phyloP scores from a whole-genome alignment of 108 stramenopile genomes.

The Pelagomonas calceolata region DNA sequence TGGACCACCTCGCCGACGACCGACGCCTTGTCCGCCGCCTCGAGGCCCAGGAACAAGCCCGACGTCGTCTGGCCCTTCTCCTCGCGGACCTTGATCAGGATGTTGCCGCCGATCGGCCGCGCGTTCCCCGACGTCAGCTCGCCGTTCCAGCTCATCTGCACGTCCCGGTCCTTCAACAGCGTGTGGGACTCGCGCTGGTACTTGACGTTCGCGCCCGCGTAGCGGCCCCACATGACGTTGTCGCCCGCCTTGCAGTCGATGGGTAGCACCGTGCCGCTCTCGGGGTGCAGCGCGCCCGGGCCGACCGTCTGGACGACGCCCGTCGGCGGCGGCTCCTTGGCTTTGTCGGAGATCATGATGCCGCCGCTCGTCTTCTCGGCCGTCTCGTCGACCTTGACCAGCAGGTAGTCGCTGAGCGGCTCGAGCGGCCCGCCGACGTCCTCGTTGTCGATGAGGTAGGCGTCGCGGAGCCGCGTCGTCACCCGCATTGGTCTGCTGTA shows the following conservation, averaged over 20 bases:
- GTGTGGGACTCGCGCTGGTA: background rate
- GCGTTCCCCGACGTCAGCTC: background rate
- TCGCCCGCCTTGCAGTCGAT: background rate
- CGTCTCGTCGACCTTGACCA: background rate
- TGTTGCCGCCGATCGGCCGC: background rate
- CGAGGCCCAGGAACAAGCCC: background rate
- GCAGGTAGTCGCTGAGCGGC: background rate
- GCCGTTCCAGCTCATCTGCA: background rate
- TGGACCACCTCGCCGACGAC: background rate
- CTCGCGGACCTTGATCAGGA: background rate
- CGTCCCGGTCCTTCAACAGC: background rate
- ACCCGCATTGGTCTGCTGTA: too few relatives aligned
- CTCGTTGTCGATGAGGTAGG: too few relatives aligned
- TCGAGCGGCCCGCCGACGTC: background rate
- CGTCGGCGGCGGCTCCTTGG: background rate
- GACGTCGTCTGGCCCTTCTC: background rate
- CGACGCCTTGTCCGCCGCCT: background rate
- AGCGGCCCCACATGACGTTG: background rate
- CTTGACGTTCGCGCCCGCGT: background rate
- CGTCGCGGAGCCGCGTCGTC: too few relatives aligned
- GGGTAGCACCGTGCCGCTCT: background rate
- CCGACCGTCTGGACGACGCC: background rate
- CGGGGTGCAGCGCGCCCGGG: background rate
- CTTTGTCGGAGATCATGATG: background rate
- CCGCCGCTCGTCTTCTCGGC: background rate